Percentiles rank a stretch among this genome's conserved stretches.
These are phyloP conservation scores for Fusarium abutilonis DNA, from an alignment of 2,329 filamentous ascomycete genomes.

Conservation along the genomic window DNA sequence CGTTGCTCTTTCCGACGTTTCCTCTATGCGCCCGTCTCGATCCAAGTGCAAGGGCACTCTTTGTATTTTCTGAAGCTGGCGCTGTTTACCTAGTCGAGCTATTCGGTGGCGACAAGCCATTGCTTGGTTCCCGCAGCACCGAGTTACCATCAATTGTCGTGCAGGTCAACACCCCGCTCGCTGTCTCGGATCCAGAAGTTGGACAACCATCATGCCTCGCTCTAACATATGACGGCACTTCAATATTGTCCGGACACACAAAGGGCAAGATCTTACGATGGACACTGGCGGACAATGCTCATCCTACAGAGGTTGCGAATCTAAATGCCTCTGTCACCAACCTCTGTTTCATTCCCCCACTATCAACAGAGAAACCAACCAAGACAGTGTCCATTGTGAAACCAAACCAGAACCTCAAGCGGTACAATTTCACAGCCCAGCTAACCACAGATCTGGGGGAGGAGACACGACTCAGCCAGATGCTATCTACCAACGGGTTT, in stretches of 20 bases:
- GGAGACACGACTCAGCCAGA: slow-evolving; percentile 56
- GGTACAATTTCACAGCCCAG: slow-evolving; percentile 73
- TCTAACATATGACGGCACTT: slow-evolving; percentile 84
- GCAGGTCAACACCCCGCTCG: slow-evolving; percentile 63
- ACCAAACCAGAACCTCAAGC: slow-evolving; percentile 74
- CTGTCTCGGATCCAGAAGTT: slow-evolving; percentile 67
- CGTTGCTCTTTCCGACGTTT: slow-evolving; percentile 78
- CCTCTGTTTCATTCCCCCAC: slow-evolving; percentile 74
- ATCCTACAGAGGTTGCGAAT: slow-evolving; percentile 72
- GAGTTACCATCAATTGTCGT: slow-evolving; percentile 67
- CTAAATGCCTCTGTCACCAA: slow-evolving; percentile 87
- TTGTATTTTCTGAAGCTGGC: slow-evolving; percentile 82
- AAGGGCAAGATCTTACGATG: slow-evolving; percentile 82
- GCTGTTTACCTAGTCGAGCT: slow-evolving; percentile 84
- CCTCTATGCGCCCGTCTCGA: slow-evolving; percentile 81
- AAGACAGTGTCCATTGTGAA: slow-evolving; percentile 75
- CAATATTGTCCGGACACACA: slow-evolving; percentile 81
- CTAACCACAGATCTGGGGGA: slow-evolving; percentile 58
- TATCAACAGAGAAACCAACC: slow-evolving; percentile 54
- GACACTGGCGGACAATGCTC: slow-evolving; percentile 78
- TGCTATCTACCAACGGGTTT: slow-evolving; percentile 60
- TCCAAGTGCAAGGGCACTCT: slow-evolving; percentile 83
- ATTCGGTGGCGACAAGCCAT: slow-evolving; percentile 62
- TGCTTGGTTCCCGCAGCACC: slow-evolving; percentile 63
- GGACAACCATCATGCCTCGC: slow-evolving; percentile 75